Evolutionary conservation across 1,139 yeast species (phyloP), one percentile per base, ranked within the genome.

Genomic region (Saccharomyces hybrid): DNA sequence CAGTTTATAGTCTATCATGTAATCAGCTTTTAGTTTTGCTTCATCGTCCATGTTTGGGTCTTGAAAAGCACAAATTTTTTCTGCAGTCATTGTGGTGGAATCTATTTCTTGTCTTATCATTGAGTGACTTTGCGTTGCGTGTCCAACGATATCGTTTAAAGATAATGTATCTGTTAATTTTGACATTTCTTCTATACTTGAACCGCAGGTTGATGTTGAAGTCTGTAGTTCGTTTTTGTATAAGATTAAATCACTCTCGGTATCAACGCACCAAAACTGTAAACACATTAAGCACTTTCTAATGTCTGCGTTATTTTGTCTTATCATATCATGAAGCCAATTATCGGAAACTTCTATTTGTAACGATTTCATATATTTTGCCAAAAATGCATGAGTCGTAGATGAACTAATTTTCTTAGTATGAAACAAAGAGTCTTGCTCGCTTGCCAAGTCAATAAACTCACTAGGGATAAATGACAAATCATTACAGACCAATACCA

Each of bases 401-500:
- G 54, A 56, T 7, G 55, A 48, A 5, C 70, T 60, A 32, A 65
- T 66, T 14, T 61, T 66, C 4, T 64, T 55, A 7, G 73, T 65
- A 13, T 69, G 63, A 54, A 65, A 75, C 48, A 63, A 72, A 53
- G 82, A 70, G 8, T 73, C 62, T 47, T 79, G 80, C 46, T 72
- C 75, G 7, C 59, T 56, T 0, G 83, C 81, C 48, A 75, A 64
- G 4, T 80, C 77, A 14, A 80, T 62, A 7, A 88, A 70, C 48
- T 72, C 73, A 28, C 67, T 65, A 0, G 96, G 96, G 2, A 89
- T 72, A 42, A 71, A 75, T 6, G 73, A 65, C 1, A 77, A 58
- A 58, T 83, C 84, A 14, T 77, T 76, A 62, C 96, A 89, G 0
- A 96, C 88, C 28, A 93, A 64, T 1, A 91, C 78, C 0, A 93